Conservation (phyloP, 1,284 basidiomycete genomes). For the Pterulicium gracile region DNA sequence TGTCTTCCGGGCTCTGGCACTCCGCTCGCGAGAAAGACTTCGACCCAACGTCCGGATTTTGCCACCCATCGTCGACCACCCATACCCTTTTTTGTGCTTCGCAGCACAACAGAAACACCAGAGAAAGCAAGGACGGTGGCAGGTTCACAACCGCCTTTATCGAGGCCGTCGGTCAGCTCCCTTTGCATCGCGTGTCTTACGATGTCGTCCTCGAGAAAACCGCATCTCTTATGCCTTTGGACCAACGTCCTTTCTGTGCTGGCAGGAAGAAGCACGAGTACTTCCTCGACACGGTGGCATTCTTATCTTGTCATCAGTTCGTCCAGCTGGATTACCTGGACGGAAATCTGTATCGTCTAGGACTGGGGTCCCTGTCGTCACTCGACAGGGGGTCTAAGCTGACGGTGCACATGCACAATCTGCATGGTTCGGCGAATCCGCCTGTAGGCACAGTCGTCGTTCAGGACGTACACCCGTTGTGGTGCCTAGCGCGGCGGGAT, state of each 20-base stretch:
- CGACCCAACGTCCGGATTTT: conserved; percentile 33
- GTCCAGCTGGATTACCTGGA: conserved; percentile 30
- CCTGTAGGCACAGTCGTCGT: conserved; percentile 37
- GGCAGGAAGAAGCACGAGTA: conserved; percentile 38
- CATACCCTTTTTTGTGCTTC: conserved; percentile 49
- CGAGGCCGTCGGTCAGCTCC: conserved; percentile 28
- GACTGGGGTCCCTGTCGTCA: conserved; percentile 48
- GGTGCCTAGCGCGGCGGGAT: conserved; percentile 39
- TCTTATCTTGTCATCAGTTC: conserved; percentile 34
- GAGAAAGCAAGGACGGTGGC: conserved; percentile 50
- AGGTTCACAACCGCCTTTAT: conserved; percentile 45
- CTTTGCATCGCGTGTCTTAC: conserved; percentile 43
- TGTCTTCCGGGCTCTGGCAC: conserved; percentile 42
- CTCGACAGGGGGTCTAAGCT: conserved; percentile 49
- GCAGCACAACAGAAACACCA: conserved; percentile 35
- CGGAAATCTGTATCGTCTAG: conserved; percentile 31
- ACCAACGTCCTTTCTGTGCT: conserved; percentile 39
- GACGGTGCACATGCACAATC: conserved; percentile 48
- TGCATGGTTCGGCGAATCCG: conserved; percentile 42
- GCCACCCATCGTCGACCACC: conserved; percentile 25
- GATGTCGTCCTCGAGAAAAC: conserved; percentile 35
- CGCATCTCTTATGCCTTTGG: conserved; percentile 17
- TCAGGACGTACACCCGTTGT: conserved; percentile 42
- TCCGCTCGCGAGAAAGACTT: conserved; percentile 26
- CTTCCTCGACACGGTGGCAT: conserved; percentile 45